Evolutionary conservation across 106 monocot species (phyloP).

Genomic region (Posidonia australis): DNA sequence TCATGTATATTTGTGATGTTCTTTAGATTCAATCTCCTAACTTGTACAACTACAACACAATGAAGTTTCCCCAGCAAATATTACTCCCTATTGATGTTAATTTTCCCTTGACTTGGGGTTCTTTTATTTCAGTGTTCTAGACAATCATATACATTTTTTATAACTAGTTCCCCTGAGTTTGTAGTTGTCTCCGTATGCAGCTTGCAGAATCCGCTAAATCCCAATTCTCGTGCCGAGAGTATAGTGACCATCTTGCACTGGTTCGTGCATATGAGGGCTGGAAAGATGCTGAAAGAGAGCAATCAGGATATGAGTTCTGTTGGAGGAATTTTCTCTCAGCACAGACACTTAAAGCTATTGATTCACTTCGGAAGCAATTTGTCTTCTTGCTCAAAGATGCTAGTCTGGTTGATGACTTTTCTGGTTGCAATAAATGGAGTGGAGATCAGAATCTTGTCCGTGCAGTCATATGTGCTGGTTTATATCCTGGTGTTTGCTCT

Average conservation of each 20-base stretch:
- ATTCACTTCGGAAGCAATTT: slow-evolving; percentile 88
- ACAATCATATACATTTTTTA: neutral
- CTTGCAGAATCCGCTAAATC: slow-evolving; percentile 91
- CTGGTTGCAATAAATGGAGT: slow-evolving; percentile 68
- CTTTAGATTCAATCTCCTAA: too few species aligned
- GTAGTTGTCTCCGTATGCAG: slow-evolving; percentile 28
- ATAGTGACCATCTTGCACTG: slow-evolving; percentile 92
- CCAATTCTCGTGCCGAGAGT: slow-evolving; percentile 87
- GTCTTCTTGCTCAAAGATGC: slow-evolving; percentile 73
- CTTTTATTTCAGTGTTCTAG: too few species aligned
- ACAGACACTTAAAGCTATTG: slow-evolving; percentile 85
- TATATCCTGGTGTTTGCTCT: slow-evolving; percentile 94
- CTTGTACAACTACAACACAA: too few species aligned
- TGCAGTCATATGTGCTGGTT: slow-evolving; percentile 89
- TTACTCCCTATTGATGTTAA: too few species aligned
- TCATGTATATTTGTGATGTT: too few species aligned
- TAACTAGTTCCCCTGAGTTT: neutral
- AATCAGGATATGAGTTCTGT: slow-evolving; percentile 87
- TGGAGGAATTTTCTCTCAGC: slow-evolving; percentile 95
- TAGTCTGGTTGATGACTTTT: slow-evolving; percentile 52
- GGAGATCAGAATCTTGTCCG: slow-evolving; percentile 74
- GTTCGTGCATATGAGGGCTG: slow-evolving; percentile 85
- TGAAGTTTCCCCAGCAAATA: too few species aligned
- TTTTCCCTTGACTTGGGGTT: too few species aligned
- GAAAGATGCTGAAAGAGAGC: slow-evolving; percentile 86